Evolutionary conservation across 805 yeast genomes (phyloP).

Genomic region (Zygosaccharomyces kombuchaensis): DNA sequence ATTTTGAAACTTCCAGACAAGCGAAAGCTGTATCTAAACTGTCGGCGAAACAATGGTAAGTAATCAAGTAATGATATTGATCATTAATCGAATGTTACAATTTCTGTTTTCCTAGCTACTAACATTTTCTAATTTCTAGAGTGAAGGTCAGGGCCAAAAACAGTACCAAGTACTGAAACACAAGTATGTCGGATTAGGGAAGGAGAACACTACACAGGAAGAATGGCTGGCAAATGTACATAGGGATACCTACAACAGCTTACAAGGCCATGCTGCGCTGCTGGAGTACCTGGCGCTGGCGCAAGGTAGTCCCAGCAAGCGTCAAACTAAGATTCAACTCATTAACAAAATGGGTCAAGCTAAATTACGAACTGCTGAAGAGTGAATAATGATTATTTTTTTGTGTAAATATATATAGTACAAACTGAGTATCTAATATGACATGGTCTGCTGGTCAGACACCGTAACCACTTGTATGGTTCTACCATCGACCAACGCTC

Average conservation of each 20-base stretch:
- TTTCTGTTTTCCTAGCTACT: neutral
- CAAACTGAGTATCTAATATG: constrained; percentile 2
- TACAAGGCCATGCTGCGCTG: constrained; percentile 29
- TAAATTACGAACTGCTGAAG: constrained; percentile 8
- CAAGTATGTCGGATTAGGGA: constrained; percentile 72
- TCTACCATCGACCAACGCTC: constrained; percentile 47
- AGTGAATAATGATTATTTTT: neutral
- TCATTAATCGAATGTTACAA: neutral
- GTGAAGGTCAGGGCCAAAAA: constrained; percentile 63
- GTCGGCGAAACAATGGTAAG: constrained; percentile 1
- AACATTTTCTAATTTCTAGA: constrained; percentile 36
- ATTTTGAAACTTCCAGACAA: neutral
- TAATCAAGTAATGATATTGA: neutral
- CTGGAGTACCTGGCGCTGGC: constrained; percentile 33
- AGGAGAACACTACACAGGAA: constrained; percentile 59
- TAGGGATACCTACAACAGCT: constrained; percentile 29
- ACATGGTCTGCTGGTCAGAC: constrained; percentile 15
- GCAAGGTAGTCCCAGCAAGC: constrained; percentile 18
- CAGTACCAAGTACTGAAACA: constrained; percentile 51
- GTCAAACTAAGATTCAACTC: constrained; percentile 25
- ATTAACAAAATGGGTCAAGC: constrained; percentile 26
- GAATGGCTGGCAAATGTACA: constrained; percentile 61
- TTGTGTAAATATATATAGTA: neutral
- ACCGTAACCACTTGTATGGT: constrained; percentile 35
- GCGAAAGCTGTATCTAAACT: neutral